Evolutionary conservation across 225 moss, liverwort and hornwort genomes (phyloP), one percentile per base, ranked within the genome.

Genomic region (Anthoceros angustus): DNA sequence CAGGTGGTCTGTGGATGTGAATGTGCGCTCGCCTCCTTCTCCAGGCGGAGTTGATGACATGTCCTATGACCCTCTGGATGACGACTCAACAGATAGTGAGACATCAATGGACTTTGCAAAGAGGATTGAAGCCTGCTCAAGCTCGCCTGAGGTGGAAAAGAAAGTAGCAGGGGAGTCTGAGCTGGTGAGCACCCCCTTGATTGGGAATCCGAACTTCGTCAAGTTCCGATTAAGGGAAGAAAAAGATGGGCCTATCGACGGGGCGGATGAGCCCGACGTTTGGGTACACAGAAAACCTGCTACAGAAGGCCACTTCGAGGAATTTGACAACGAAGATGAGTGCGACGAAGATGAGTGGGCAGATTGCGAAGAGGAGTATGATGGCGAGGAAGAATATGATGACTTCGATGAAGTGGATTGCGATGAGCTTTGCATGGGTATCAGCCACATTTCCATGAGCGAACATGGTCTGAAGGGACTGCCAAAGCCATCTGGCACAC

Each of bases 401-500:
- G 14, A 24, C 2, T 25, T 70, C 16, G 75, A 70, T 20, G 75
- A 72, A 2, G 78, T 20, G 7, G 55, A 55, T 55, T 55, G 79
- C n/a, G 82, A 82, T 11, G 82, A 82, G 66, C 75, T 85, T 11
- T 85, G 85, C 68, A 67, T 64, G 32, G 82, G 75, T 0, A 72
- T 85, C 15, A 85, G 85, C 70, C 69, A 75, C 7, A 82, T 85
- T 6, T 75, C 68, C 61, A 69, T 85, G 82, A 68, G 72, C 8
- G 66, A 68, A 9, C 62, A 43, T 1, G 69, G 41, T 11, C 61
- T 43, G 9, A 67, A 26, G 18, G 68, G 73, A 0, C 23, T 84
- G 16, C 82, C 85, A 0, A 70, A 38, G 0, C 77, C 70, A 41
- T 60, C 62, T 62, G 85, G 85, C 41, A 79, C 73, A 42, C 85